phyloP scores from a whole-genome alignment of 192 early-diverging fungal species.

The Chytriomyces hyalinus region DNA sequence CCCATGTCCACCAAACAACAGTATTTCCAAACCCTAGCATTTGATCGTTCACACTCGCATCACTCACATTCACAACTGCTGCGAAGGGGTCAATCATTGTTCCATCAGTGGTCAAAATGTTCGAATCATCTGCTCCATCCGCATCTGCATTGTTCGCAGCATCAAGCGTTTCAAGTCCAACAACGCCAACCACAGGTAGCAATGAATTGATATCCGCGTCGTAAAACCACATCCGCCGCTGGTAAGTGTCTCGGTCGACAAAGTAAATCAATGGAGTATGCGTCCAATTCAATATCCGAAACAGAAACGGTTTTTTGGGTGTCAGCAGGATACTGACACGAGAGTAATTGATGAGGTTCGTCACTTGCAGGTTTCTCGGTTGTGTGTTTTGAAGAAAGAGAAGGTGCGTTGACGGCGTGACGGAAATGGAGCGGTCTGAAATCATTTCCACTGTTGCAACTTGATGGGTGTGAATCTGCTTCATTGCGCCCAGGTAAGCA shows the following conservation, averaged over 20 bases:
- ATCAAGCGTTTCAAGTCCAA: not conserved
- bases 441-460: not conserved
- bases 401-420: not conserved
- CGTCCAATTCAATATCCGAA: slow-evolving; percentile 29
- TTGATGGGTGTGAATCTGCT: slow-evolving; percentile 11
- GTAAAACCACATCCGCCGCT: slow-evolving; percentile 30
- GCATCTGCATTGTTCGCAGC: not conserved
- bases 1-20: slow-evolving; percentile 36
- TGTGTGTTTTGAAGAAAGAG: slow-evolving; percentile 22
- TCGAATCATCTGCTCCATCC: not conserved
- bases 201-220: slow-evolving; percentile 8
- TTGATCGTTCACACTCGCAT: slow-evolving; percentile 33
- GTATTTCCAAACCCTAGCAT: slow-evolving; percentile 23
- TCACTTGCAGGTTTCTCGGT: slow-evolving; percentile 22
- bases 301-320: slow-evolving; percentile 27
- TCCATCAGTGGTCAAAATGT: not conserved
- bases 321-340: slow-evolving; percentile 13
- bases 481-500: slow-evolving; percentile 21
- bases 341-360: slow-evolving; percentile 9
- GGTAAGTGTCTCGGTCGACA: slow-evolving; percentile 31
- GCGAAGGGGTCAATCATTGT: slow-evolving; percentile 22
- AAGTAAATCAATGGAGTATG: slow-evolving; percentile 33
- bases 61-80: slow-evolving; percentile 8
- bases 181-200: not conserved
- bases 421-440: not conserved